phyloP scores from a whole-genome alignment of 352 stramenopile genomes.

The Phytopythium chamaehyphon region DNA sequence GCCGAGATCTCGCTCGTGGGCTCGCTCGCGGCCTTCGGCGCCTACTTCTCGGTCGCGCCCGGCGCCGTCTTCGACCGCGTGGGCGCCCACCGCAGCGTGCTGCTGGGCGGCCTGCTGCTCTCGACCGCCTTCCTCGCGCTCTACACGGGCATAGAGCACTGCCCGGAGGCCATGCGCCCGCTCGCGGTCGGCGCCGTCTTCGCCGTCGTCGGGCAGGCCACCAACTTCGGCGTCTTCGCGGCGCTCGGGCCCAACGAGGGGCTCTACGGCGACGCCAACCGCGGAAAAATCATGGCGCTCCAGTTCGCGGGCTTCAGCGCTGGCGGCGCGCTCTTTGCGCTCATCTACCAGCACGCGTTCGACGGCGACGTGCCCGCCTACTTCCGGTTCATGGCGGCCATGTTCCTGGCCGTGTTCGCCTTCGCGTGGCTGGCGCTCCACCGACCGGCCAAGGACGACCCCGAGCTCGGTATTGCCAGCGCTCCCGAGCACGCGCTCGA shows the following conservation, averaged over 20 bases:
- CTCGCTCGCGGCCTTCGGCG: slow-evolving; percentile 75
- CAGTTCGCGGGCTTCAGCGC: slow-evolving; percentile 64
- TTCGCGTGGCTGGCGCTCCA: slow-evolving; percentile 53
- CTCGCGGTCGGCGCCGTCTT: slow-evolving; percentile 53
- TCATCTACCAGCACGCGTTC: slow-evolving; percentile 62
- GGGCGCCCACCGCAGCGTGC: slow-evolving; percentile 49
- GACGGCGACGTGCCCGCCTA: slow-evolving; percentile 43
- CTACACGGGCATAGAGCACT: slow-evolving; percentile 24
- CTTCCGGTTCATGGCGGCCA: slow-evolving; percentile 63
- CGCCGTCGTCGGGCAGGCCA: slow-evolving; percentile 47
- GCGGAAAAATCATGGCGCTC: slow-evolving; percentile 70
- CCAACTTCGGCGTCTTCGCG: slow-evolving; percentile 69
- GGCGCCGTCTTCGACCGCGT: slow-evolving; percentile 70
- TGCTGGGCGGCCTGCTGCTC: slow-evolving; percentile 37
- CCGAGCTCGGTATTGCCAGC: slow-evolving; percentile 2
- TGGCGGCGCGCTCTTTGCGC: slow-evolving; percentile 62
- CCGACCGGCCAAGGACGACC: slow-evolving; percentile 15
- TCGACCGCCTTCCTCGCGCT: slow-evolving; percentile 40
- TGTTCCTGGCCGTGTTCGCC: slow-evolving; percentile 50
- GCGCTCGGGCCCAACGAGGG: slow-evolving; percentile 71
- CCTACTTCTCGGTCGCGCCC: slow-evolving; percentile 68
- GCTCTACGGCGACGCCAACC: slow-evolving; percentile 56
- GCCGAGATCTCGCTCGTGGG: slow-evolving; percentile 71
- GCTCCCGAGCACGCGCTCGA: slow-evolving; percentile 28
- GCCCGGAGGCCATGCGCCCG: slow-evolving; percentile 34